Evolutionary conservation across 2,329 filamentous ascomycete species (phyloP).

Genomic region (Phyllosticta citriasiana): DNA sequence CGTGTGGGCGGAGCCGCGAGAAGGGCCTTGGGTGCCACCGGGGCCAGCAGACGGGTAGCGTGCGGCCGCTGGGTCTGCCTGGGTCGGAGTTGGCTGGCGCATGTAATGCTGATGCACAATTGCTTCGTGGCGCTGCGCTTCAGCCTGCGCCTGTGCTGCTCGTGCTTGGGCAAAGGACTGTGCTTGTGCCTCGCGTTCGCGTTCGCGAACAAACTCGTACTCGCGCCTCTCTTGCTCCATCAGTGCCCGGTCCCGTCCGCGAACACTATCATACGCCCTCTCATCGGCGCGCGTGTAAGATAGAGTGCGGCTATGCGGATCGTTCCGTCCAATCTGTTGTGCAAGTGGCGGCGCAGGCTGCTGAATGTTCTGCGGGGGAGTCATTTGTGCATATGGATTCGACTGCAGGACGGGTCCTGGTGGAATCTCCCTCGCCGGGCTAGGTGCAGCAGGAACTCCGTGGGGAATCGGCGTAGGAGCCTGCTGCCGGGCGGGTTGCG

Average conservation of each 20-base stretch:
- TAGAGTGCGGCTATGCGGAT: constrained; percentile 5
- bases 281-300: not conserved
- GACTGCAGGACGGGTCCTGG: constrained; percentile 2
- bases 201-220: constrained; percentile 2
- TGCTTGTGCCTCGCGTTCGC: not conserved
- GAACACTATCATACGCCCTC: constrained; percentile 2
- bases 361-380: constrained; percentile 4
- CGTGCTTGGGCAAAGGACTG: not conserved
- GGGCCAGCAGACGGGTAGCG: constrained; percentile 4
- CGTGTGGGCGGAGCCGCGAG: constrained; percentile 3
- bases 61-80: constrained; percentile 5
- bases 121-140: not conserved
- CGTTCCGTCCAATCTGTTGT: constrained; percentile 4
- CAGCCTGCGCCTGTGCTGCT: not conserved
- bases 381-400: constrained; percentile 9
- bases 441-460: not conserved
- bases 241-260: constrained; percentile 5
- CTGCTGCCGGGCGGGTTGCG: constrained; percentile 7
- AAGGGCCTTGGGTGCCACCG: not conserved
- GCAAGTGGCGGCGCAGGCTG: constrained; percentile 1
- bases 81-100: constrained; percentile 5
- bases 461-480: constrained; percentile 5
- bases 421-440: not conserved
- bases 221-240: constrained; percentile 4
- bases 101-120: not conserved